These are phyloP conservation scores for Amylocarpus encephaloides DNA, from an alignment of 2,329 filamentous ascomycete species.

Conservation along the genomic window DNA sequence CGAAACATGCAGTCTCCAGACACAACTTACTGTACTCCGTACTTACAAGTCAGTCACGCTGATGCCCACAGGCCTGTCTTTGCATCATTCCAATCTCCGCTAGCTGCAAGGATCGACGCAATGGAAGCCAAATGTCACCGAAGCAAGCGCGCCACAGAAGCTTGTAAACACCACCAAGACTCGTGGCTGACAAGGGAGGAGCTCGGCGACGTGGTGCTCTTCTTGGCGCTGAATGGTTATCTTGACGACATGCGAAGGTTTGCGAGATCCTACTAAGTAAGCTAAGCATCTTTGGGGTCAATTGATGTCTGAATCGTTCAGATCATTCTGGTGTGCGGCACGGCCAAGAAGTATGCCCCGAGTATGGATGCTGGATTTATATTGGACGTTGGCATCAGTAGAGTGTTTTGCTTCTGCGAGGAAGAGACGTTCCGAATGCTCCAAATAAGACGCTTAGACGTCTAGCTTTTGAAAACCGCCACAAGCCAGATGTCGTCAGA, in stretches of 20 bases:
- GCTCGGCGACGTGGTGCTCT: neutral
- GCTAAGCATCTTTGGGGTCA: too few relatives aligned
- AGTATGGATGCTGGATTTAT: too few relatives aligned
- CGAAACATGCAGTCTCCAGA: too few relatives aligned
- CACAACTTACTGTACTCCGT: neutral
- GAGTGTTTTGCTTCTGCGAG: too few relatives aligned
- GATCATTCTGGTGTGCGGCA: too few relatives aligned
- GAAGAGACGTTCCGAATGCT: too few relatives aligned
- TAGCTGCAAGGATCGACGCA: neutral
- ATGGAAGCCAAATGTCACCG: neutral
- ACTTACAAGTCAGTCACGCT: neutral
- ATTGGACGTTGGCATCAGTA: too few relatives aligned
- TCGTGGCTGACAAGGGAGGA: neutral
- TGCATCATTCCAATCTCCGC: neutral
- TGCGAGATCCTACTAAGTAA: neutral
- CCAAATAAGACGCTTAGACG: too few relatives aligned
- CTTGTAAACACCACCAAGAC: conserved; percentile 5
- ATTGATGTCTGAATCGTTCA: too few relatives aligned
- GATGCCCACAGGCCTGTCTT: neutral
- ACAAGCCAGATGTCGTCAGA: too few relatives aligned
- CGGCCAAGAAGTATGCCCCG: too few relatives aligned
- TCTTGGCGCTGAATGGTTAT: conserved; percentile 12
- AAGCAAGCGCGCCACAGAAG: neutral
- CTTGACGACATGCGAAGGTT: neutral
- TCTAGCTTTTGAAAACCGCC: too few relatives aligned